Evolutionary conservation across 2,329 filamentous ascomycete species (phyloP), one percentile per base, ranked within the genome.

Genomic region (Trichoderma guizhouense): DNA sequence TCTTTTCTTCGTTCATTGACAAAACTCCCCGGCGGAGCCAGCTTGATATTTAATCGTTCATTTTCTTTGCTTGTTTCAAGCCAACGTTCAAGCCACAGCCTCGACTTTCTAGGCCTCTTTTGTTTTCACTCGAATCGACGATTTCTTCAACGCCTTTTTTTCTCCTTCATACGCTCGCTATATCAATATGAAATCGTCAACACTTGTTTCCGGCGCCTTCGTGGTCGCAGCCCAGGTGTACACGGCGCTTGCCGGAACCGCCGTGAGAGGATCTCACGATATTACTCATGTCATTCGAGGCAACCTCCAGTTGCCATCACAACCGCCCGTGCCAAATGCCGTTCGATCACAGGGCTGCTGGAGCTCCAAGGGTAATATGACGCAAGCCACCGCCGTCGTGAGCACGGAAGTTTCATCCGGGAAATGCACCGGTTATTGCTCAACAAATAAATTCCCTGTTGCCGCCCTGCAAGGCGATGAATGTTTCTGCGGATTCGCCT

Each of bases 401-500:
- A 72, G 78, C 12, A 36, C 72, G 1, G 65, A 62, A 3, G 75
- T 83, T 26, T 79, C 80, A 6, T 82, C 82, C 14, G 86, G 85
- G 69, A 72, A 75, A 14, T 90, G 88, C 75, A 75, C 74, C 15
- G 34, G 75, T 0, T 65, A 76, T 1, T 89, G 87, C 76, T 77
- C 21, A 30, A 5, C 18, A 9, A 81, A 3, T 77, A 81, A 0
- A 77, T 83, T 43, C 83, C 80, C 36, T 75, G 85, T 94, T 8
- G 88, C 91, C 76, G 93, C 86, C 36, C 82, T 93, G 58, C 88
- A 86, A 8, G 85, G 86, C 21, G 88, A 88, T 18, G 84, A 85
- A 21, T 97, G 94, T 82, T 93, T 85, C 77, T 97, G 94, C 77
- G 94, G 94, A 72, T 83, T 89, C 74, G 81, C 85, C 72, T 86